Conservation (phyloP, 83 land plant genomes). For the Diphasiastrum complanatum region DNA sequence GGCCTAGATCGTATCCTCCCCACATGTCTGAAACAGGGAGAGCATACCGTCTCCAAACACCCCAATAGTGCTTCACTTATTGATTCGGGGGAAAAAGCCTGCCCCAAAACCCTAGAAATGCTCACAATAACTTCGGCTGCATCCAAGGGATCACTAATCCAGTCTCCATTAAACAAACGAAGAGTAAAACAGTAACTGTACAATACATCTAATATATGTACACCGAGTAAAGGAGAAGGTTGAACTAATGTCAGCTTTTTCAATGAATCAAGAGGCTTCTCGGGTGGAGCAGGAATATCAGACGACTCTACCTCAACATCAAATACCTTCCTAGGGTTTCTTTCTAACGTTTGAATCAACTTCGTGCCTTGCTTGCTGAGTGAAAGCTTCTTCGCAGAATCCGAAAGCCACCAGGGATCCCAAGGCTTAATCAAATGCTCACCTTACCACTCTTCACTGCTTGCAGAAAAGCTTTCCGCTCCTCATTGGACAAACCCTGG, state of each 20-base stretch:
- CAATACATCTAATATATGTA: constrained; percentile 64
- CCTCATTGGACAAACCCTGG: constrained; percentile 57
- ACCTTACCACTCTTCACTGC: constrained; percentile 71
- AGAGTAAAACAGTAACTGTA: constrained; percentile 87
- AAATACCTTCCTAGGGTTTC: constrained; percentile 6
- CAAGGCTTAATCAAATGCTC: constrained; percentile 79
- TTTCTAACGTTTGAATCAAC: constrained; percentile 38
- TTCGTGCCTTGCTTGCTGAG: constrained; percentile 52
- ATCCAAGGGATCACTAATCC: constrained; percentile 57
- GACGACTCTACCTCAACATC: constrained; percentile 7
- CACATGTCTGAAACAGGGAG: constrained; percentile 51
- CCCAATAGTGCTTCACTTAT: constrained; percentile 46
- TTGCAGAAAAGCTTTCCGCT: constrained; percentile 52
- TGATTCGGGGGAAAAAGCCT: constrained; percentile 52
- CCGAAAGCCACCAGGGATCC: constrained; percentile 88
- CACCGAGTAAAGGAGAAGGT: constrained; percentile 66
- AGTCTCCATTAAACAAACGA: constrained; percentile 80
- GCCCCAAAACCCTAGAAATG: constrained; percentile 58
- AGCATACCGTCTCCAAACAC: constrained; percentile 67
- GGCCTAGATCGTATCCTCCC: constrained; percentile 46
- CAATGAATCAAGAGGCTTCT: constrained; percentile 49
- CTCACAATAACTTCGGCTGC: constrained; percentile 52
- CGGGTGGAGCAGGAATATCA: constrained; percentile 68
- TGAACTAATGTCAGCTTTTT: constrained; percentile 34
- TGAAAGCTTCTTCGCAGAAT: constrained; percentile 45